phyloP scores from a whole-genome alignment of 179 eudicot species.

The Dionaea muscipula region DNA sequence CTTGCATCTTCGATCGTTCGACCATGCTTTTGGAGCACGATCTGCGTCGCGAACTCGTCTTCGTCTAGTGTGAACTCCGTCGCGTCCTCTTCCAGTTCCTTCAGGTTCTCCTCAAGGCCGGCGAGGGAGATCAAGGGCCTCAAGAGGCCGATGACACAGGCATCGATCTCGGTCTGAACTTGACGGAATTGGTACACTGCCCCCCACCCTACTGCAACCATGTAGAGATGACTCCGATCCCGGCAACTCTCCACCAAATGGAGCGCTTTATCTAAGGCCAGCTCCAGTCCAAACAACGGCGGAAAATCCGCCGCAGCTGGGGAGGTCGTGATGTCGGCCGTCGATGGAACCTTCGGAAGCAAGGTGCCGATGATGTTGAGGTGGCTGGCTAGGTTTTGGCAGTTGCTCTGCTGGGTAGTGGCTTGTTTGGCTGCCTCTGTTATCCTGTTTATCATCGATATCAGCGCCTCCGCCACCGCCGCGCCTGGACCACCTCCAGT shows the following conservation, averaged over 20 bases:
- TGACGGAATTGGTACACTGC: slow-evolving; percentile 80
- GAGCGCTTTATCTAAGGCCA: slow-evolving; percentile 68
- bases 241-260: slow-evolving; percentile 81
- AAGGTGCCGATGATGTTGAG: slow-evolving; percentile 41
- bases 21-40: slow-evolving; percentile 56
- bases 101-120: slow-evolving; percentile 48
- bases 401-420: slow-evolving; percentile 44
- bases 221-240: slow-evolving; percentile 68
- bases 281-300: slow-evolving; percentile 83
- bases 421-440: slow-evolving; percentile 39
- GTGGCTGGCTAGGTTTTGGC: slow-evolving; percentile 40
- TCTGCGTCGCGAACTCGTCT: slow-evolving; percentile 66
- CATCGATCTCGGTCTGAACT: slow-evolving; percentile 85
- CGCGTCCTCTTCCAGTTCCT: slow-evolving; percentile 60
- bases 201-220: slow-evolving; percentile 96
- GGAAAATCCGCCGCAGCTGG: too few relatives aligned
- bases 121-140: slow-evolving; percentile 30
- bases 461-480: too few relatives aligned
- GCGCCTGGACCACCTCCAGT: slow-evolving; percentile 31
- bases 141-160: slow-evolving; percentile 73
- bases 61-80: slow-evolving; percentile 77
- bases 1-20: slow-evolving; percentile 37
- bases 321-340: too few relatives aligned
- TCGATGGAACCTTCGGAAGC: slow-evolving; percentile 36
- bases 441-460: too few relatives aligned